Conservation (phyloP, 2,329 filamentous ascomycete species). For the Neodidymelliopsis sp. region DNA sequence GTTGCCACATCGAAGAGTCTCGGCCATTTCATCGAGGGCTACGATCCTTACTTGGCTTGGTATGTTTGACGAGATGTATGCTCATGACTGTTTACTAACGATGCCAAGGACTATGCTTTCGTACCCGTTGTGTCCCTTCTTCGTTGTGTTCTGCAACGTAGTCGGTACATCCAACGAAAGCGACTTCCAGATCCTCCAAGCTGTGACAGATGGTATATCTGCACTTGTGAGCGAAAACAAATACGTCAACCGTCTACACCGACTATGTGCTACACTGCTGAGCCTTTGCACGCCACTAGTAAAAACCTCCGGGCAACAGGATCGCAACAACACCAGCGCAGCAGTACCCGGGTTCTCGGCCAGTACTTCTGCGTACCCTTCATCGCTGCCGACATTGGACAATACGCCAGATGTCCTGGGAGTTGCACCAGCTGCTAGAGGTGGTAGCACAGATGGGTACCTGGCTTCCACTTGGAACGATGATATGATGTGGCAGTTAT, state of each 20-base stretch:
- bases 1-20: constrained; percentile 31
- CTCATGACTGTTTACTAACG: constrained; percentile 13
- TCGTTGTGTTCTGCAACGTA: constrained; percentile 48
- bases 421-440: background rate
- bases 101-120: constrained; percentile 41
- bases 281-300: constrained; percentile 42
- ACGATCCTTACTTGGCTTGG: constrained; percentile 41
- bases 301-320: constrained; percentile 2
- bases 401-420: constrained; percentile 5
- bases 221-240: constrained; percentile 41
- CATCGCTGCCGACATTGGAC: constrained; percentile 1
- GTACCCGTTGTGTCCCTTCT: constrained; percentile 45
- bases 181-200: constrained; percentile 42
- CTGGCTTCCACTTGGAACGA: constrained; percentile 40
- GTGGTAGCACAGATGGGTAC: constrained; percentile 7
- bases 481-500: constrained; percentile 46
- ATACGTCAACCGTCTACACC: constrained; percentile 37
- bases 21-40: constrained; percentile 41
- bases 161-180: constrained; percentile 42
- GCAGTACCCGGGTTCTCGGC: constrained; percentile 6
- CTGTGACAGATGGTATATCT: constrained; percentile 38
- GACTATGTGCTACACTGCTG: constrained; percentile 40
- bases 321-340: background rate
- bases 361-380: background rate
- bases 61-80: constrained; percentile 11